Base-by-base conservation (phyloP, 2,329 filamentous ascomycete genomes). In the Orbilia ellipsospora region DNA sequence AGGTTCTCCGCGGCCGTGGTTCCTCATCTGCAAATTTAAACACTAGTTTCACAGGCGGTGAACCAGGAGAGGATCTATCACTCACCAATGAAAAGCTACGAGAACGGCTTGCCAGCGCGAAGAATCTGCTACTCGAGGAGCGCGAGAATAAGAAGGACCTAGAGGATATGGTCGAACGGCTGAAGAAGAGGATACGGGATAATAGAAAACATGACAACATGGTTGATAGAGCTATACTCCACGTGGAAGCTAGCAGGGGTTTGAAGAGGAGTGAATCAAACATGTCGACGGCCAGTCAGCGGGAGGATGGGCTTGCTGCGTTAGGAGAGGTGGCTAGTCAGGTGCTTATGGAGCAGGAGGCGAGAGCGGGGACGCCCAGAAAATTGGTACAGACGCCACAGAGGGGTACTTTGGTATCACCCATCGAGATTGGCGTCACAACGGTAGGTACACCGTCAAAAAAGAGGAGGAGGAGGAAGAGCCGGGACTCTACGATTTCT, bases 161-260 rank as follows among this genome's bases (percentile, higher is more conserved):
- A 45, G 76, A 74, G 48, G 77, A 79, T 4, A 78, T 79, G 63
- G 79, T 79, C 51, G 78, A 78, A 42, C 65, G 70, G 20, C 55
- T 80, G 18, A 79, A 78, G 63, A 79, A 78, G 66, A 50, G 78
- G 45, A 78, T 79, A 36, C 73, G 78, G 23, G 78, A 79, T 51
- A 78, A 79, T 50, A 69, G 78, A 13, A 73, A 73, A n/a, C 78
- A 79, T 59, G 77, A 79, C 62, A 77, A 65, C 56, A 73, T 76
- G 64, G 77, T 64, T 51, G 66, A 64, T 55, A 54, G 61, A 56
- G 69, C 59, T 48, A 63, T 55, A 60, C 40, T 61, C 13, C 68
- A 54, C 52, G 77, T 57, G 44, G 65, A 73, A 50, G 69, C 74
- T 4, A 68, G 45, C 42, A 63, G 70, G 40, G 72, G 66, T 10